Evolutionary conservation across 495 filamentous ascomycete genomes (phyloP), one percentile per base, ranked within the genome.

Genomic region (Mycothermus thermophilus): DNA sequence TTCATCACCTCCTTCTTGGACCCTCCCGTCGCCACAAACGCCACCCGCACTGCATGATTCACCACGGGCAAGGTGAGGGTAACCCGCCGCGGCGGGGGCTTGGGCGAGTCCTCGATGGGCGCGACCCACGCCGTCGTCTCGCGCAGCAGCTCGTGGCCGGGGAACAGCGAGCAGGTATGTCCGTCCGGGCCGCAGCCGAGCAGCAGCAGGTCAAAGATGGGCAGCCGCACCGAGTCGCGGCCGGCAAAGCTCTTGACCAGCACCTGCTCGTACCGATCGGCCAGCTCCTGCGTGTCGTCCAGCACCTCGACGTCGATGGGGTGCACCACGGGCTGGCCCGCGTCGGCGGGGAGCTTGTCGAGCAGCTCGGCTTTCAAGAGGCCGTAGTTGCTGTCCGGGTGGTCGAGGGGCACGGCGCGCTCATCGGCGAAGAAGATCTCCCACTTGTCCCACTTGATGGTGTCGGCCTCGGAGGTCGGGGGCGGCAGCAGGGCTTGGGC

Each of bases 371-470:
- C 67, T 63, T 94, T 87, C 41, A 97, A 55, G 6, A 93, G 72
- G 27, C 61, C 72, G 60, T 95, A 94, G 63, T 96, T 97, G 64
- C 85, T 93, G 62, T 97, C 92, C 29, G 69, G 65, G 59, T 96
- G 77, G 54, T 87, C 75, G 46, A 95, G 77, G 8, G 92, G 83
- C 19, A 97, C 92, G 18, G 79, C 79, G 44, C 90, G 83, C 70
- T 97, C 90, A 48, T 97, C 90, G 43, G 88, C 88, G 60, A 94
- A 96, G 71, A 95, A 97, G 52, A 97, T 80, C 46, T 96, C 80
- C 90, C 90, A 97, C 51, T 81, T 85, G 51, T 66, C 64, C 66
- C 88, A 95, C 44, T 77, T 64, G 36, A 85, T 58, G 32, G 74
- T 59, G 35, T 83, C 59, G 6, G 60, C 64, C 40, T 83, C 77